Evolutionary conservation across 345 rosid genomes (phyloP).

Genomic region (Aquilaria yunnanensis): DNA sequence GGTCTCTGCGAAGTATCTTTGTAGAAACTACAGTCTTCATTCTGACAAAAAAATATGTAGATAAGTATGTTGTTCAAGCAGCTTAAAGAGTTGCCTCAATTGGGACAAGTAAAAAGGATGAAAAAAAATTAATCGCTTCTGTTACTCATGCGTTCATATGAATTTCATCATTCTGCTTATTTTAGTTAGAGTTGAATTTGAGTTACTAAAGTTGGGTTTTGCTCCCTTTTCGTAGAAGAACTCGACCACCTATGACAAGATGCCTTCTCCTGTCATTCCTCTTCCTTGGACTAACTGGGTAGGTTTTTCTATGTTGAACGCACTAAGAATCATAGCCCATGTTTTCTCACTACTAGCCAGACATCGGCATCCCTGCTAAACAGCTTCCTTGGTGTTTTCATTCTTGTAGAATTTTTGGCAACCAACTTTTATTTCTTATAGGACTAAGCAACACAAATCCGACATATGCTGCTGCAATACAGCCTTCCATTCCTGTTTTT

Average conservation of each 20-base stretch:
- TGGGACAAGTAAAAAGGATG: too few species aligned
- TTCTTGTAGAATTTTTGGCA: conserved; percentile 74
- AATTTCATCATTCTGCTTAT: too few species aligned
- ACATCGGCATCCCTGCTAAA: neutral
- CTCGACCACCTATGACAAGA: conserved; percentile 58
- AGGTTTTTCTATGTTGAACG: conserved; percentile 14
- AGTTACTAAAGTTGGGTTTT: conserved; percentile 1
- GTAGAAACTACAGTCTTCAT: too few species aligned
- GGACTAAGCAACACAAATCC: conserved; percentile 94
- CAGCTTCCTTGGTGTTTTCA: conserved; percentile 7
- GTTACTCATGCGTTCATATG: too few species aligned
- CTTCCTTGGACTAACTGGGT: conserved; percentile 85
- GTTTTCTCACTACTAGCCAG: neutral
- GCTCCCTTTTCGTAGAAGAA: conserved; percentile 38
- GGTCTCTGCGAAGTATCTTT: too few species aligned
- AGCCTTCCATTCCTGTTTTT: conserved; percentile 89
- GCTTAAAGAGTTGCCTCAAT: too few species aligned
- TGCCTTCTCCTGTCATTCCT: conserved; percentile 55
- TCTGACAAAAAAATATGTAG: too few species aligned
- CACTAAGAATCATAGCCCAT: neutral
- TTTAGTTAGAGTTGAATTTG: too few species aligned
- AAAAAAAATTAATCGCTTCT: too few species aligned
- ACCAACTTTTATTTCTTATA: conserved; percentile 79
- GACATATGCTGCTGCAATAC: conserved; percentile 88
- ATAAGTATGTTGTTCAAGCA: too few species aligned